These are phyloP conservation scores for Colletotrichum siamense DNA, from an alignment of 2,329 filamentous ascomycete genomes.

Conservation along the genomic window DNA sequence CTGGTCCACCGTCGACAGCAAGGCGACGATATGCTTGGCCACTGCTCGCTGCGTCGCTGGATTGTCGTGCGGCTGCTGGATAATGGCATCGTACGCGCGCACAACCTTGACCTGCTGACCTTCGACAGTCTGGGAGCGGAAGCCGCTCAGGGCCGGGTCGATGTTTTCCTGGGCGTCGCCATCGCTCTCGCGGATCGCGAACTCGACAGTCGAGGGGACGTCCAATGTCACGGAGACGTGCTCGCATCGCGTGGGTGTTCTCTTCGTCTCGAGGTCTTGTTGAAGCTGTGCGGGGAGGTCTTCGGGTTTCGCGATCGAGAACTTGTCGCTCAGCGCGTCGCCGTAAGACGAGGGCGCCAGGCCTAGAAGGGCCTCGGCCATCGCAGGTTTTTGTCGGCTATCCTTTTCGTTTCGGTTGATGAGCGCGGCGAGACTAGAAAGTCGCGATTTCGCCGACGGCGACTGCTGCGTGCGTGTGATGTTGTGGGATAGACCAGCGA, in stretches of 20 bases:
- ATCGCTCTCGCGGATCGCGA: slow-evolving; percentile 44
- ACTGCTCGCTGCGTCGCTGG: slow-evolving; percentile 54
- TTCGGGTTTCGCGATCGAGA: slow-evolving; percentile 42
- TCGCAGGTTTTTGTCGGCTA: neutral
- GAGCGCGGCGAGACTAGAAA: neutral
- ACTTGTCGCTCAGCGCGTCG: slow-evolving; percentile 32
- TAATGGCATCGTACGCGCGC: slow-evolving; percentile 48
- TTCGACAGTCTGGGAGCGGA: slow-evolving; percentile 23
- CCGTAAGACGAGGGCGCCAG: slow-evolving; percentile 10
- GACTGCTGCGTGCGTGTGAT: slow-evolving; percentile 12
- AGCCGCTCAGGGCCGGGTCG: slow-evolving; percentile 39
- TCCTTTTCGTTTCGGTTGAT: neutral
- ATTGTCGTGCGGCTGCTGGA: slow-evolving; percentile 54
- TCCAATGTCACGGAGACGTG: slow-evolving; percentile 54
- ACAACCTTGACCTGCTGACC: slow-evolving; percentile 42
- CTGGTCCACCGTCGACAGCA: slow-evolving; percentile 49
- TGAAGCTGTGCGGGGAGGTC: slow-evolving; percentile 54
- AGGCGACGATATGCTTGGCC: slow-evolving; percentile 51
- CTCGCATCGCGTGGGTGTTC: slow-evolving; percentile 53
- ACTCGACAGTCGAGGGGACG: slow-evolving; percentile 47
- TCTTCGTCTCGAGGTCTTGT: slow-evolving; percentile 44
- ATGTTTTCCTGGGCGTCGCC: slow-evolving; percentile 38
- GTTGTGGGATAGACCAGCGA: neutral
- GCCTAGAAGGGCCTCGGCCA: slow-evolving; percentile 33
- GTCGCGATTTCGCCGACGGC: slow-evolving; percentile 6